Base-by-base conservation (phyloP, 129 eudicot genomes). In the Artemisia tridentata region DNA sequence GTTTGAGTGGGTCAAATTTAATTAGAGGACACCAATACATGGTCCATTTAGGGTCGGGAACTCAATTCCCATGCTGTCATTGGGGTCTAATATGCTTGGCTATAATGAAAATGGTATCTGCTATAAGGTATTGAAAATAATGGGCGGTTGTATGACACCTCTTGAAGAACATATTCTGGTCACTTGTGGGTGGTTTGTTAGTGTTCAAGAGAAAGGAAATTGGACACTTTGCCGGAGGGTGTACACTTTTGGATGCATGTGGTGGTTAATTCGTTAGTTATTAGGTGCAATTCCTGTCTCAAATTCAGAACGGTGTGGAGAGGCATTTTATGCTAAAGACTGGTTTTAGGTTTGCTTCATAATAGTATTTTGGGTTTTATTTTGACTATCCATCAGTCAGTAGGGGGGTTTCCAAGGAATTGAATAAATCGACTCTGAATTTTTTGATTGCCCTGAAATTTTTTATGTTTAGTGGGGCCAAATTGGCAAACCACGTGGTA, bases 31-130 rank as follows among this genome's bases (percentile, higher is more conserved):
- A 21, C 66, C 27, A 55, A 20, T 52, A 68, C 73, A 5, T 74
- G 65, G 68, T 68, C 67, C 16, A 31, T 72, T 46, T 66, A 69
- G 72, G 50, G 72, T 64, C 58, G 19, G 18, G 73, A 54, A 72
- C 19, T 15, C 57, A 51, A 49, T 60, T 23, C 55, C 71, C 71
- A 63, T 71, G 80, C 71, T 73, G 63, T 75, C 43, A 55, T 56
- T 72, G 73, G 67, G 73, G 68, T 63, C 47, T 60, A 61, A 51
- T 51, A 52, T 80, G 62, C 56, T 75, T 73, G 73, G 78, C 25
- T 79, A 63, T 80, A 59, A 50, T 68, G 82, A 67, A 71, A 65
- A 78, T 58, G 82, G 79, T 69, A 74, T 43, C 79, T 56, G 70
- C 67, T 79, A 52, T 70, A 69, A 48, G 83, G 25, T 76, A 12